Base-by-base conservation (phyloP, 257 asterid species). In the Haberlea rhodopensis region DNA sequence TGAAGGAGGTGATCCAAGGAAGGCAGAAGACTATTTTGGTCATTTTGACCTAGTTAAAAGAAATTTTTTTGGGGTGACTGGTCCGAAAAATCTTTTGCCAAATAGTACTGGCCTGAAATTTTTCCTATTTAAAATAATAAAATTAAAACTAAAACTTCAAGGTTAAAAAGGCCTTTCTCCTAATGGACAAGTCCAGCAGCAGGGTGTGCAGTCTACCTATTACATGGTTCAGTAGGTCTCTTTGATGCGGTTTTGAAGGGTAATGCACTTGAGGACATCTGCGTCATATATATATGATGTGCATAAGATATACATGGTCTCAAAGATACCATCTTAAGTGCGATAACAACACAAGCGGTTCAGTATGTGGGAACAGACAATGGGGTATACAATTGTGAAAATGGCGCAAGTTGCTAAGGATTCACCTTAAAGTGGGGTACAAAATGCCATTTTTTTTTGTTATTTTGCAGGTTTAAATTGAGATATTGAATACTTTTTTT, bases 311-410 rank as follows among this genome's bases (percentile, higher is more conserved):
- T 51, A 0, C 21, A 19, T 51, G 26, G 9, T 19, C 57, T 57
- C 53, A 40, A 53, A 70, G 7, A 34, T 25, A 8, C 13, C 62
- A 48, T n/a, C n/a, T n/a, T n/a, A n/a, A n/a, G n/a, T n/a, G n/a
- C n/a, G n/a, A n/a, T n/a, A n/a, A n/a, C n/a, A n/a, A n/a, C n/a
- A n/a, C n/a, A n/a, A n/a, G n/a, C n/a, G n/a, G n/a, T n/a, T n/a
- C n/a, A n/a, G n/a, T n/a, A n/a, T n/a, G n/a, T 13, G 48, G 48
- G 6, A 40, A 40, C 48, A 11, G 48, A 40, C n/a, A 40, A 40
- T 40, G 48, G 48, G 48, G 48, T 13, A 40, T 13, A 40, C 18
- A 34, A 9, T 34, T 2, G 45, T 34, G 45, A 10, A 9, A 34
- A 34, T 32, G 15, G 43, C 1, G 43, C 48, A 40, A 40, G 48